phyloP scores from a whole-genome alignment of 805 yeast species.

The Metschnikowia bowlesiae region DNA sequence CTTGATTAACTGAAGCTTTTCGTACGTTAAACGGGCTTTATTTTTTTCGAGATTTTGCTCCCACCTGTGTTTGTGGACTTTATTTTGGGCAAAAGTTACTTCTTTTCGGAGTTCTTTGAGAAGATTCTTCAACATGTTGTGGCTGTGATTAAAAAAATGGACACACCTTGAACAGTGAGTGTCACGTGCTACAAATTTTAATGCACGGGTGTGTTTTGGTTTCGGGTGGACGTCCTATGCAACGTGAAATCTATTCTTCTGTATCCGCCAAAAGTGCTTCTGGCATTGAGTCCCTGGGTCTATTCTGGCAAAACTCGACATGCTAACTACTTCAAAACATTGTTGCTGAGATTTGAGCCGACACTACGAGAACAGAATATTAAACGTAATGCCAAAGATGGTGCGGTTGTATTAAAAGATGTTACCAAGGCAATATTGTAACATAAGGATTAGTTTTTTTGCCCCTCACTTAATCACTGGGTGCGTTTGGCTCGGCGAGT shows the following conservation, averaged over 20 bases:
- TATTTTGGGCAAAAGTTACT: slow-evolving; percentile 33
- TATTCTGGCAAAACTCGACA: no score
- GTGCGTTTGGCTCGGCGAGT: neutral
- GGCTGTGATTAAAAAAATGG: neutral
- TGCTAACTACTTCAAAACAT: no score
- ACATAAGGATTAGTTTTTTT: no score
- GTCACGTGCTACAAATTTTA: neutral
- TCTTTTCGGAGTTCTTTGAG: slow-evolving; percentile 34
- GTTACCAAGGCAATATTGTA: no score
- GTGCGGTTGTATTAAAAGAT: no score
- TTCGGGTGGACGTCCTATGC: no score
- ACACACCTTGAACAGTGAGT: neutral
- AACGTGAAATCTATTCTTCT: neutral
- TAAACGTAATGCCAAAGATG: no score
- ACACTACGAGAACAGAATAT: no score
- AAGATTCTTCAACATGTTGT: slow-evolving; percentile 13
- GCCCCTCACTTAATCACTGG: neutral
- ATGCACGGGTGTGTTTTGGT: neutral
- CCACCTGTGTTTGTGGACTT: slow-evolving; percentile 34
- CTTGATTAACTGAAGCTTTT: slow-evolving; percentile 42
- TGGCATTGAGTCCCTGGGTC: neutral
- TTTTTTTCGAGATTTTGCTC: slow-evolving; percentile 41
- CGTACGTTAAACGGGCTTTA: slow-evolving; percentile 45
- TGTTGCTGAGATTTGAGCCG: no score
- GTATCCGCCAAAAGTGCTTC: neutral